Percentiles rank a stretch among this genome's conserved stretches.
Evolutionary conservation across 2,329 filamentous ascomycete genomes (phyloP).

Genomic region (Aspergillus brasiliensis): DNA sequence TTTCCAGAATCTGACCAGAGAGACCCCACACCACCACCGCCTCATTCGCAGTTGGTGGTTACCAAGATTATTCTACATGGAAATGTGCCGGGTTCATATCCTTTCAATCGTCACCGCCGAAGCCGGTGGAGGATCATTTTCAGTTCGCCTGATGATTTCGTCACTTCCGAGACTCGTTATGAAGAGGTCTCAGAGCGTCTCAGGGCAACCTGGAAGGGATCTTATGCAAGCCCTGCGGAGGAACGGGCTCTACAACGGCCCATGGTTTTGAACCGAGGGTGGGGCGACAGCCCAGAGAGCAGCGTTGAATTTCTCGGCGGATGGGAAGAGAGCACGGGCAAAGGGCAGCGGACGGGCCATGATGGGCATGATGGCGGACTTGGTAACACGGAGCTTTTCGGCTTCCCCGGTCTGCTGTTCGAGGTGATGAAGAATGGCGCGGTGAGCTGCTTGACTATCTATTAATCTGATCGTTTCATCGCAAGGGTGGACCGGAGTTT

Average conservation of each 20-base stretch:
- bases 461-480: conserved; percentile 49
- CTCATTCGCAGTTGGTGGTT: conserved; percentile 70
- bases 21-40: conserved; percentile 32
- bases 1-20: conserved; percentile 56
- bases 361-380: conserved; percentile 54
- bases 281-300: conserved; percentile 88
- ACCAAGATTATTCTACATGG: conserved; percentile 93
- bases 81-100: conserved; percentile 93
- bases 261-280: conserved; percentile 89
- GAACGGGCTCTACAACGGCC: conserved; percentile 57
- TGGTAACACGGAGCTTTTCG: conserved; percentile 81
- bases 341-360: conserved; percentile 47
- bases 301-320: conserved; percentile 83
- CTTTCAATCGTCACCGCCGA: conserved; percentile 91
- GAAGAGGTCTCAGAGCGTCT: conserved; percentile 70
- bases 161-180: conserved; percentile 79
- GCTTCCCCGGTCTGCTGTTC: conserved; percentile 91
- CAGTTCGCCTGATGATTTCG: conserved; percentile 44
- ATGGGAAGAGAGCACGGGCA: conserved; percentile 73
- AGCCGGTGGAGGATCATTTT: conserved; percentile 78
- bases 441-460: conserved; percentile 87
- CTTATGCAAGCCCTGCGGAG: conserved; percentile 60
- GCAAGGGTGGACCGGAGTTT: not conserved
- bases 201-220: conserved; percentile 68
- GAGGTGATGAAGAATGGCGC: conserved; percentile 92